A percentile compares a stretch with the other conserved stretches of the same genome.
phyloP scores from a whole-genome alignment of 176 grass and related monocot genomes.

The Puccinellia tenuiflora region DNA sequence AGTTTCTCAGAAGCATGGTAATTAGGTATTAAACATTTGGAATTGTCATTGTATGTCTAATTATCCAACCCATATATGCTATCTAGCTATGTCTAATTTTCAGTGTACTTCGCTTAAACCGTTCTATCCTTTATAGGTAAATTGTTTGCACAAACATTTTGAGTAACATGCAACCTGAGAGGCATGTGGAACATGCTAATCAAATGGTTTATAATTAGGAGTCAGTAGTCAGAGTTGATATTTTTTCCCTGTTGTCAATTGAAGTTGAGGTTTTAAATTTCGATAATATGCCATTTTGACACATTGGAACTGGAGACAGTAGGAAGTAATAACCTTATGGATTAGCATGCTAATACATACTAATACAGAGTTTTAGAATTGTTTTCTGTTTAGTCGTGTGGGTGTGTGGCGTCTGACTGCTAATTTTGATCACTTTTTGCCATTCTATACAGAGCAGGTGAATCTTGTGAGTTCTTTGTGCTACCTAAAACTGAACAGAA shows the following conservation, averaged over 20 bases:
- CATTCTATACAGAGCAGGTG: not conserved
- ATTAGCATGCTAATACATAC: not conserved
- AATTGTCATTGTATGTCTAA: not conserved
- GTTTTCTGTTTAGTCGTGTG: not conserved
- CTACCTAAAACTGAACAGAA: not conserved
- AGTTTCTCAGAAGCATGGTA: not conserved
- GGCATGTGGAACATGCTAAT: not conserved
- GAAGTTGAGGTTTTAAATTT: conserved; percentile 15
- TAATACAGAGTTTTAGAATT: not conserved
- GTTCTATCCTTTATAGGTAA: not conserved
- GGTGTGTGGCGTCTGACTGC: not conserved
- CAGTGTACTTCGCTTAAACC: not conserved
- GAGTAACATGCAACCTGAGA: not conserved
- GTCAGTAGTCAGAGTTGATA: not conserved
- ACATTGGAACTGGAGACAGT: not conserved
- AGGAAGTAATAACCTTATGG: not conserved
- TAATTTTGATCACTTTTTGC: not conserved
- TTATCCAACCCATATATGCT: not conserved
- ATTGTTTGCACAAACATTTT: not conserved
- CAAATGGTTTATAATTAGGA: not conserved
- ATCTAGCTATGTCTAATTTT: not conserved
- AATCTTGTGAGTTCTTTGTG: not conserved
- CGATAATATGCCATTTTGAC: not conserved
- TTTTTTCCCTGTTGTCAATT: conserved; percentile 5
- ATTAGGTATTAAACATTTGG: not conserved